Evolutionary conservation across 2,329 filamentous ascomycete genomes (phyloP).

Genomic region (Xylariales sp.): DNA sequence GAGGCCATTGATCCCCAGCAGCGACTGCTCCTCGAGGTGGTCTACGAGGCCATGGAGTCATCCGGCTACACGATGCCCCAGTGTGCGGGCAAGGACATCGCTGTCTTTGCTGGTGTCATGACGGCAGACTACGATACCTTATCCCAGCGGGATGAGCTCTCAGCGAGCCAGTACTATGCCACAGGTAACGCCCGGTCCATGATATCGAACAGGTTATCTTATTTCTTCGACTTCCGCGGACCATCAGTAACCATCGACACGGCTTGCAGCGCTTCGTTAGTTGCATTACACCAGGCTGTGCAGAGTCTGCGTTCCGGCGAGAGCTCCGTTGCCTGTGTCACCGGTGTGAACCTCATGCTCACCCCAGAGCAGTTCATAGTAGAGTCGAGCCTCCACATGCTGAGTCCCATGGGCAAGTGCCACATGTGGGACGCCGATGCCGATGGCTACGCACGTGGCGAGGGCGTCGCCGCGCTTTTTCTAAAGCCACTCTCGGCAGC

Average conservation of each 20-base stretch:
- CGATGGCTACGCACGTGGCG: conserved; percentile 55
- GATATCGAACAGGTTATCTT: conserved; percentile 33
- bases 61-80: conserved; percentile 21
- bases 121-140: conserved; percentile 25
- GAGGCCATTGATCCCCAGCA: conserved; percentile 28
- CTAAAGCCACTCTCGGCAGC: conserved; percentile 48
- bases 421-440: conserved; percentile 45
- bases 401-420: conserved; percentile 38
- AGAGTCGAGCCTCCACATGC: conserved; percentile 38
- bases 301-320: conserved; percentile 35
- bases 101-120: conserved; percentile 27
- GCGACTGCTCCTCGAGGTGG: conserved; percentile 26
- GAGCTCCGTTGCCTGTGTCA: conserved; percentile 35
- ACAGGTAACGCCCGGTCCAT: conserved; percentile 29
- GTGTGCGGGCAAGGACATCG: conserved; percentile 22
- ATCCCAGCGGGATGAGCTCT: conserved; percentile 22
- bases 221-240: conserved; percentile 34
- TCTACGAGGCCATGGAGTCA: conserved; percentile 29
- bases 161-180: conserved; percentile 23
- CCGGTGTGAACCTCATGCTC: conserved; percentile 37
- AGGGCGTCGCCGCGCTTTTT: conserved; percentile 46
- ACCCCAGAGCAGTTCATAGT: conserved; percentile 37
- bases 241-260: conserved; percentile 35
- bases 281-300: conserved; percentile 32
- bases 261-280: conserved; percentile 33